Conservation (phyloP, 2,329 filamentous ascomycete species). For the Alternaria alternata region DNA sequence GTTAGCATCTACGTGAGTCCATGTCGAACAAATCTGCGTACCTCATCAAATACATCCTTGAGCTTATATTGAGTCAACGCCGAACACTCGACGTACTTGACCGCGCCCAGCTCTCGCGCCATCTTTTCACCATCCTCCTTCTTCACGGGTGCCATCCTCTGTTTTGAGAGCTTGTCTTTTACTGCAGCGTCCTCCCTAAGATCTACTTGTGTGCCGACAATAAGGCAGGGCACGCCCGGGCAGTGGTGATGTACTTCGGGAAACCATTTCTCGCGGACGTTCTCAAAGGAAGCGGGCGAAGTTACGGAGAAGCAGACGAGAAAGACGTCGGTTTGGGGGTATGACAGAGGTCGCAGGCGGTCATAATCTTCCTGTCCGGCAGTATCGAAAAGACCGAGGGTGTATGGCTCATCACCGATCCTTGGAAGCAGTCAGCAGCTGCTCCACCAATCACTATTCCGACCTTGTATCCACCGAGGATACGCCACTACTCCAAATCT, state of each 20-base stretch:
- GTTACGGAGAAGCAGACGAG: slow-evolving; percentile 99
- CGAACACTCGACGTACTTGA: slow-evolving; percentile 99
- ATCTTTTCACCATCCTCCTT: slow-evolving; percentile 94
- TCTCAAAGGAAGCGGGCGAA: slow-evolving; percentile 96
- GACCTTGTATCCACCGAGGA: not conserved
- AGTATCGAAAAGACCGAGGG: slow-evolving; percentile 95
- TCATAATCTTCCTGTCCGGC: slow-evolving; percentile 99
- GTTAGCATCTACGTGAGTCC: slow-evolving; percentile 15
- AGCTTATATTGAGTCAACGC: slow-evolving; percentile 97
- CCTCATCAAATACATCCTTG: slow-evolving; percentile 99
- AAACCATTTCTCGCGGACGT: slow-evolving; percentile 99
- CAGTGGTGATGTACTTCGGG: slow-evolving; percentile 99
- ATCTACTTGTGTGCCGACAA: slow-evolving; percentile 98
- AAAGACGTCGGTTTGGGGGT: slow-evolving; percentile 98
- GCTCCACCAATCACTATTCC: slow-evolving; percentile 11
- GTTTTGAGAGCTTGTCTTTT: slow-evolving; percentile 88
- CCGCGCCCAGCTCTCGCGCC: slow-evolving; percentile 95
- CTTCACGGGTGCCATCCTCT: slow-evolving; percentile 93
- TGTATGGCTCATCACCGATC: slow-evolving; percentile 99
- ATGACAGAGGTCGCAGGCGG: slow-evolving; percentile 92
- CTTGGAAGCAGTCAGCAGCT: slow-evolving; percentile 59
- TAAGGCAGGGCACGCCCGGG: slow-evolving; percentile 94
- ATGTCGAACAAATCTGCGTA: slow-evolving; percentile 55
- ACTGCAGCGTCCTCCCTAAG: slow-evolving; percentile 88
- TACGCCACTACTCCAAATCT: not conserved